These are phyloP conservation scores for Phoma sp. DNA, from an alignment of 2,329 filamentous ascomycete genomes.

Conservation along the genomic window DNA sequence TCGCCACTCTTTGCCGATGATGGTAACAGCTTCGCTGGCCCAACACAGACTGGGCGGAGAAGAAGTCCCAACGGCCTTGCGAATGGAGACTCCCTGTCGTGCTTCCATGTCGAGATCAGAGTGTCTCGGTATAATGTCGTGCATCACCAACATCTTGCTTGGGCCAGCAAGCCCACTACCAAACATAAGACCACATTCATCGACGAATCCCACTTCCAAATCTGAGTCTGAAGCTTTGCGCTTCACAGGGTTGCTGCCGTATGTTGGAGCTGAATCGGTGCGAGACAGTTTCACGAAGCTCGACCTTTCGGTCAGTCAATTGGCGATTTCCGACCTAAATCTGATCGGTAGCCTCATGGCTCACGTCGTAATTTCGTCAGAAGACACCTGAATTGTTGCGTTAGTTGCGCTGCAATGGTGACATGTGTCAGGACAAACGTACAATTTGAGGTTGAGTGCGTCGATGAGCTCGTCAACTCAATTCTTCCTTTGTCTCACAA, in stretches of 20 bases:
- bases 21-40: conserved; percentile 96
- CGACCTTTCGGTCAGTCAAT: too few relatives aligned
- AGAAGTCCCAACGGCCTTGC: background rate
- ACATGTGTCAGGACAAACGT: too few relatives aligned
- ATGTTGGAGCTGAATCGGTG: conserved; percentile 17
- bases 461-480: conserved; percentile 96
- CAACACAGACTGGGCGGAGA: conserved; percentile 73
- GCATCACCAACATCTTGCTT: conserved; percentile 15
- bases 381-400: too few relatives aligned
- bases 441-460: conserved; percentile 77
- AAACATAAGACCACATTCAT: conserved; percentile 12
- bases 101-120: background rate
- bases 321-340: too few relatives aligned
- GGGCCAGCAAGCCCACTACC: conserved; percentile 7
- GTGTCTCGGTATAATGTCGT: conserved; percentile 6
- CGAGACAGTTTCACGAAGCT: background rate
- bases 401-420: too few relatives aligned
- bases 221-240: conserved; percentile 10
- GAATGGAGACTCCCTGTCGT: conserved; percentile 9
- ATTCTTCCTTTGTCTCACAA: conserved; percentile 85
- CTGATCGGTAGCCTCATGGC: too few relatives aligned
- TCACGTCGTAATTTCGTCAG: too few relatives aligned
- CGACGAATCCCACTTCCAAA: conserved; percentile 22
- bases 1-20: conserved; percentile 97
- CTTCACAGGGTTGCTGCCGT: conserved; percentile 16